These are phyloP conservation scores for Trichoderma asperellum DNA, from an alignment of 2,329 filamentous ascomycete genomes.

Conservation along the genomic window DNA sequence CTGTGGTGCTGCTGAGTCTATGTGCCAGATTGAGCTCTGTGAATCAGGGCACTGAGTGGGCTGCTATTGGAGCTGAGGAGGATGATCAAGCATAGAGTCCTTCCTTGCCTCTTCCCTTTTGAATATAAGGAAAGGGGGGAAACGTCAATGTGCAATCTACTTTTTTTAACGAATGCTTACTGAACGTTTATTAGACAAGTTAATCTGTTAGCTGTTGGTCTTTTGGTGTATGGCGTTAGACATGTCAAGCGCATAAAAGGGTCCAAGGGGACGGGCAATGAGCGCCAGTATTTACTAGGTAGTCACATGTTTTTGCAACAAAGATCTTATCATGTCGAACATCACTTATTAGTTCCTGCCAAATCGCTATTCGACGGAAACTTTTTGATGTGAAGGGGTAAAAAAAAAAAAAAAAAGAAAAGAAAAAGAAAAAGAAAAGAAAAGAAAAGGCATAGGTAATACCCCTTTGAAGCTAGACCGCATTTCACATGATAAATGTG, in stretches of 20 bases:
- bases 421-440: not conserved
- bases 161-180: not conserved
- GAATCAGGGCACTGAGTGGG: conserved; percentile 73
- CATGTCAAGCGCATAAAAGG: conserved; percentile 18
- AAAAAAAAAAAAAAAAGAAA: too few species aligned
- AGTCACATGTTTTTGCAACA: not conserved
- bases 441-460: not conserved
- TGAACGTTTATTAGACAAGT: not conserved
- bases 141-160: not conserved
- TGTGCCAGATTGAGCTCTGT: conserved; percentile 82
- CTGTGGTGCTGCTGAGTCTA: conserved; percentile 86
- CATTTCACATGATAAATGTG: not conserved
- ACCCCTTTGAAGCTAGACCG: not conserved
- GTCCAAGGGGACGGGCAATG: not conserved
- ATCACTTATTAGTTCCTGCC: not conserved
- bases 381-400: not conserved
- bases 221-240: conserved; percentile 27
- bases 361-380: too few species aligned
- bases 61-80: conserved; percentile 63
- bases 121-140: not conserved
- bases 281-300: not conserved
- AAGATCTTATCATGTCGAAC: not conserved
- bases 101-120: not conserved
- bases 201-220: not conserved
- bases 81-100: conserved; percentile 41